Evolutionary conservation across 192 early-diverging fungal species (phyloP).

Genomic region (Entomortierella beljakovae): DNA sequence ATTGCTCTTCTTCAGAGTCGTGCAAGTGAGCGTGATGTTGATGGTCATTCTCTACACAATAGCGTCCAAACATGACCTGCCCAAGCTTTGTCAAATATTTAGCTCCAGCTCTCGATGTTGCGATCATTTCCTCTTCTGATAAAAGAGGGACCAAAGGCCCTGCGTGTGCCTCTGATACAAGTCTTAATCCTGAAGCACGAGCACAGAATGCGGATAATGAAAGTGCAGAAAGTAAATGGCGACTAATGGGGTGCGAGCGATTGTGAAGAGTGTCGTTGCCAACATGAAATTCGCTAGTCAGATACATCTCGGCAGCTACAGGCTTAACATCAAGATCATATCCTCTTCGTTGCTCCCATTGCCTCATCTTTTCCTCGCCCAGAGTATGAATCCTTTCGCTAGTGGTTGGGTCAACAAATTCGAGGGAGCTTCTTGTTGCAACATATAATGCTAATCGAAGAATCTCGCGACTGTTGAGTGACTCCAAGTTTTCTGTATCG

Average conservation of each 20-base stretch:
- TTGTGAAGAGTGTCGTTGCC: slow-evolving; percentile 37
- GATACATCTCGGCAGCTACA: slow-evolving; percentile 21
- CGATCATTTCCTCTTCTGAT: not conserved
- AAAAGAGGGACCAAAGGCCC: not conserved
- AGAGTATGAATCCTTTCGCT: slow-evolving; percentile 37
- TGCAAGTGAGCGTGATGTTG: slow-evolving; percentile 26
- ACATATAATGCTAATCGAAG: slow-evolving; percentile 32
- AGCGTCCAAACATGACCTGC: slow-evolving; percentile 38
- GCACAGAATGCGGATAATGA: slow-evolving; percentile 33
- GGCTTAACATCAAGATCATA: not conserved
- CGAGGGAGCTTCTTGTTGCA: slow-evolving; percentile 17
- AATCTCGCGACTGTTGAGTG: slow-evolving; percentile 29
- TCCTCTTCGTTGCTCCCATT: not conserved
- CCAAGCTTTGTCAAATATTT: slow-evolving; percentile 35
- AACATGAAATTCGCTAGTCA: slow-evolving; percentile 26
- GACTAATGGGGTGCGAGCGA: not conserved
- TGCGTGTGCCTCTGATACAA: not conserved
- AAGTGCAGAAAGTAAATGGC: slow-evolving; percentile 11
- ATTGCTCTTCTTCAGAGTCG: slow-evolving; percentile 4
- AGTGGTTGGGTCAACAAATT: slow-evolving; percentile 29
- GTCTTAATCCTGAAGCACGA: slow-evolving; percentile 10
- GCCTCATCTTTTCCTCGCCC: slow-evolving; percentile 10
- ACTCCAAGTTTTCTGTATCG: slow-evolving; percentile 1
- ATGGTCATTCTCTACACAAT: slow-evolving; percentile 24
- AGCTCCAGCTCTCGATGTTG: slow-evolving; percentile 15